Base-by-base conservation (phyloP, 148 eudicot species). In the Spergularia marina region DNA sequence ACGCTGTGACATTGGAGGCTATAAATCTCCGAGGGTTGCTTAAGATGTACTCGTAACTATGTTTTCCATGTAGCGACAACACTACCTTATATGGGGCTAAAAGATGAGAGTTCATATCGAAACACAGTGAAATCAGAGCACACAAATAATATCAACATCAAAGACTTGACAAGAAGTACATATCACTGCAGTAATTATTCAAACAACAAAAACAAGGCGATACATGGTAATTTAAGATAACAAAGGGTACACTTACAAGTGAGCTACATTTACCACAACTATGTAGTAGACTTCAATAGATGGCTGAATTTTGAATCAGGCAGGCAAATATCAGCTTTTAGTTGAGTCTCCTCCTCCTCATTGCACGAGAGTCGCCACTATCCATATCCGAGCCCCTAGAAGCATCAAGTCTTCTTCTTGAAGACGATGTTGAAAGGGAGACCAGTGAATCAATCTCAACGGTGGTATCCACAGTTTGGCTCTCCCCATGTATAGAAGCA, bases 291-390 rank as follows among this genome's bases (percentile, higher is more conserved):
- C 15, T 61, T 74, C 30, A 3, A 68, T 30, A 44, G 53, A 44
- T 20, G 14, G 21, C 40, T 68, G 68, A 59, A 47, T 62, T 57
- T 20, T 64, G 34, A 64, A 65, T 69, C 44, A 76, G 72, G 40
- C 41, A 76, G 72, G 40, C 41, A 15, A 70, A 40, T 59, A 49
- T 21, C 74, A 47, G 61, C 71, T 57, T 53, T 77, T 81, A 92
- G 79, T 87, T 74, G 70, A 95, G 74, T 70, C 99, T 87, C 77
- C 99, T 88, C 88, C 99, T 90, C 86, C 91, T 85, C 34, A 79
- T 84, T 39, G 96, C 81, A 54, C 97, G 88, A 14, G 97, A 95
- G 72, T 95, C 97, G n/a, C 92, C 94, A 70, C 99, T 92, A 72
- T 95, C 97, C 70, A 95, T 83, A 78, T 91, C 93, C 13, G 89